Base-by-base conservation (phyloP, 177 flowering plant genomes). In the Tripterygium wilfordii region DNA sequence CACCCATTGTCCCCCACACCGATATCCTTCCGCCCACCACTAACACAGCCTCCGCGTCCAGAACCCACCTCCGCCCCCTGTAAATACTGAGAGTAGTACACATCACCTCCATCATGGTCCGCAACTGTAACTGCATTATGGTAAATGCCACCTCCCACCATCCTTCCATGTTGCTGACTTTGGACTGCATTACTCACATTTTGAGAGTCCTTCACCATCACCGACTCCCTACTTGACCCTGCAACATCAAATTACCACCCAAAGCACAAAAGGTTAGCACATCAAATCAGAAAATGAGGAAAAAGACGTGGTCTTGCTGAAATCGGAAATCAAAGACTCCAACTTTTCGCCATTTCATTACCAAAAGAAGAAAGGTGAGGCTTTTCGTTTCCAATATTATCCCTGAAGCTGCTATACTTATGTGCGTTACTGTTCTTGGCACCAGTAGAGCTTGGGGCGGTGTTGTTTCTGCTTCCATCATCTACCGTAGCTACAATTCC, bases 1-100 rank as follows among this genome's bases (percentile, higher is more conserved):
- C 79, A 75, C 10, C 82, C 82, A 59, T 76, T 82, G 39, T 78
- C 95, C 45, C 66, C n/a, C n/a, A n/a, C 65, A 49, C 42, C 70
- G 0, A 56, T 12, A 33, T 78, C 92, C 70, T 82, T 82, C 50
- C 65, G 75, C 49, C 71, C 75, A 23, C 56, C 21, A 38, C 43
- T 45, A 8, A 82, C 49, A n/a, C n/a, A n/a, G n/a, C n/a, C n/a
- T n/a, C n/a, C n/a, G n/a, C n/a, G n/a, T n/a, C n/a, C n/a, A n/a
- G n/a, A n/a, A n/a, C n/a, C n/a, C 16, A 69, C 82, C 32, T 75
- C 83, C 4, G 57, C 43, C 7, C 71, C 78, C 20, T 78, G 83
- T 57, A 74, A 42, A 53, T 65, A 74, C 54, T 77, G 90, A 9
- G 84, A 30, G 46, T 79, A 78, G 36, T 76, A 86, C 47, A 67